These are phyloP conservation scores for Spergularia bocconei DNA, from an alignment of 148 eudicot genomes.

Conservation along the genomic window DNA sequence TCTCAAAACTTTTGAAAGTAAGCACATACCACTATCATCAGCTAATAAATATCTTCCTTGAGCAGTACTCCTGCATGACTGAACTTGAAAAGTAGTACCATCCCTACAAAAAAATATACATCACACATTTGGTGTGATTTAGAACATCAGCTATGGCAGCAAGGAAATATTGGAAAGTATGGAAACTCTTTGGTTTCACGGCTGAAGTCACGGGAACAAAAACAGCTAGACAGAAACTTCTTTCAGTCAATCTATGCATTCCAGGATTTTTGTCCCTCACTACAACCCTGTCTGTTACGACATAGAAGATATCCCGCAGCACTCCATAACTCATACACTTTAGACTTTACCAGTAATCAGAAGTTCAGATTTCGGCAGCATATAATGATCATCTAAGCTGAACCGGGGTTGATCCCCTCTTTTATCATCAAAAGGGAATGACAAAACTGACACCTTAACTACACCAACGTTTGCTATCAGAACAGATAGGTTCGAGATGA, in stretches of 20 bases:
- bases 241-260: neutral
- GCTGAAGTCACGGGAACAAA: slow-evolving; percentile 3
- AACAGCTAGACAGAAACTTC: slow-evolving; percentile 4
- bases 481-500: neutral
- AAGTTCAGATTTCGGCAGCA: neutral
- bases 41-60: slow-evolving; percentile 89
- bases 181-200: neutral
- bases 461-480: neutral
- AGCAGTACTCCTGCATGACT: slow-evolving; percentile 69
- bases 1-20: slow-evolving; percentile 12
- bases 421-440: too few relatives aligned
- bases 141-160: neutral
- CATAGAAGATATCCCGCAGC: neutral
- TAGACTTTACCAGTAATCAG: neutral
- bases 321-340: neutral
- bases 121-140: neutral
- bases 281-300: neutral
- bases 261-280: neutral
- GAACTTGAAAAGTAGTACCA: slow-evolving; percentile 47
- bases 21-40: slow-evolving; percentile 67
- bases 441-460: neutral
- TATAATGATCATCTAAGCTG: neutral
- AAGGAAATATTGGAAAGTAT: neutral
- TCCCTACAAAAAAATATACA: slow-evolving; percentile 39
- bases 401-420: neutral